Evolutionary conservation across 2,329 filamentous ascomycete genomes (phyloP), one percentile per base, ranked within the genome.

Genomic region (Cladosporium austrohemisphaericum): DNA sequence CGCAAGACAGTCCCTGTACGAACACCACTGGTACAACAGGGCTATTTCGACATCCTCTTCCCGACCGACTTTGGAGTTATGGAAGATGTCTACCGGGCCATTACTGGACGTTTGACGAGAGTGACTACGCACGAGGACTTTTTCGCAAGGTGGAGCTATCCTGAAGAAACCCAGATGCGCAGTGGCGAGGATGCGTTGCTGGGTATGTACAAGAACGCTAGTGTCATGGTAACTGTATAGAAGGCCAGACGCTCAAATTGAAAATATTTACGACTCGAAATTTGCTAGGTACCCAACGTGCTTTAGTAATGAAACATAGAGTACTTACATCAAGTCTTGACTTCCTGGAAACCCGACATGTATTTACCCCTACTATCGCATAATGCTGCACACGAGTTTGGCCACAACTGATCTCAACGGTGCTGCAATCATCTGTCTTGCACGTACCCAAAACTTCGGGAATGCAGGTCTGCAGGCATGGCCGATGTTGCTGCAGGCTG

Each of bases 31-130:
- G 93, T 95, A 75, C 91, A 97, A 67, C 94, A 98, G 73, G 94
- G 93, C 37, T 97, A 95, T 71, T 98, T 98, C 65, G 94, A 98
- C 66, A 96, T 98, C 61, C 84, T 98, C 65, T 98, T 98, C 72
- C 93, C 93, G 0, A 98, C 93, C 9, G 86, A 98, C 69, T 98
- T 98, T 66, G 77, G 80, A 55, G 85, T 95, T 57, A 85, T 93
- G 70, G 90, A 97, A 69, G 84, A 89, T 60, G 83, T 97, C 59
- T 98, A 98, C 71, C 84, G 88, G 49, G 89, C 89, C 53, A 83
- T 97, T 60, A 98, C 93, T 0, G 92, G 92, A 25, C 93, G 94
- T 66, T 75, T 97, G 60, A 95, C 91, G 2, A 80, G 86, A 44
- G 88, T 95, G 44, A 79, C 84, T 66, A 83, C 85, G 29, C 93